These are phyloP conservation scores for Pelargonium fulgidum DNA, from an alignment of 441 rosid species.

Conservation along the genomic window DNA sequence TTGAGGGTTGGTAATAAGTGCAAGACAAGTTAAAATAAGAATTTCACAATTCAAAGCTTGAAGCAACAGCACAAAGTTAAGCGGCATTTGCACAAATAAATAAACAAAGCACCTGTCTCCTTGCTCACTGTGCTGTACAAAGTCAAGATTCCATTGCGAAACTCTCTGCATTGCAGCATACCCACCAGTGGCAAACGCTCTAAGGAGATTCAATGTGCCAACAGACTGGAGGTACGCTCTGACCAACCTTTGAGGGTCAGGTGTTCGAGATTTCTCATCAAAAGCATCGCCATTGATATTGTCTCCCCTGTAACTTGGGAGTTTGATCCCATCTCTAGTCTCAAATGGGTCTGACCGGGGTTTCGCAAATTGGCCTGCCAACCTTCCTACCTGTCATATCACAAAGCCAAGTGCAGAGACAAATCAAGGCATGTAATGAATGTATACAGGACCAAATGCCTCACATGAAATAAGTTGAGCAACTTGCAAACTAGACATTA, in stretches of 20 bases:
- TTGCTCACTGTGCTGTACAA: constrained; percentile 43
- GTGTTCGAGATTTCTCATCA: constrained; percentile 57
- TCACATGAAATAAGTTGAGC: neutral
- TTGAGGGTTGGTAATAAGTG: neutral
- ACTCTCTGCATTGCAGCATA: constrained; percentile 61
- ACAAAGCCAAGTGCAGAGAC: no score
- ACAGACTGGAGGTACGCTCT: constrained; percentile 52
- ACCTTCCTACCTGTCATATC: constrained; percentile 37
- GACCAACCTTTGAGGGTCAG: constrained; percentile 55
- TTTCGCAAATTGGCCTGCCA: constrained; percentile 81
- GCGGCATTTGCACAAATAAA: neutral
- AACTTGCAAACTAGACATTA: neutral
- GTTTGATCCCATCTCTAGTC: constrained; percentile 44
- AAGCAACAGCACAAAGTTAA: neutral
- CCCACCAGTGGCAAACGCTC: constrained; percentile 56
- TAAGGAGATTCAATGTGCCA: constrained; percentile 46
- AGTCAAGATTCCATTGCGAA: constrained; percentile 52
- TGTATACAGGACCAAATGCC: neutral
- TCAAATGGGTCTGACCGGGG: constrained; percentile 49
- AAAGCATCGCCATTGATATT: constrained; percentile 72
- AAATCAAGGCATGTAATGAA: neutral
- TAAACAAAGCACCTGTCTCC: constrained; percentile 39
- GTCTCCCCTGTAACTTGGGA: constrained; percentile 78
- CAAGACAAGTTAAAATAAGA: neutral
- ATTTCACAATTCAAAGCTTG: neutral